Conservation (phyloP, 2,329 filamentous ascomycete species). For the Immersiporthe knoxdaviesiana region DNA sequence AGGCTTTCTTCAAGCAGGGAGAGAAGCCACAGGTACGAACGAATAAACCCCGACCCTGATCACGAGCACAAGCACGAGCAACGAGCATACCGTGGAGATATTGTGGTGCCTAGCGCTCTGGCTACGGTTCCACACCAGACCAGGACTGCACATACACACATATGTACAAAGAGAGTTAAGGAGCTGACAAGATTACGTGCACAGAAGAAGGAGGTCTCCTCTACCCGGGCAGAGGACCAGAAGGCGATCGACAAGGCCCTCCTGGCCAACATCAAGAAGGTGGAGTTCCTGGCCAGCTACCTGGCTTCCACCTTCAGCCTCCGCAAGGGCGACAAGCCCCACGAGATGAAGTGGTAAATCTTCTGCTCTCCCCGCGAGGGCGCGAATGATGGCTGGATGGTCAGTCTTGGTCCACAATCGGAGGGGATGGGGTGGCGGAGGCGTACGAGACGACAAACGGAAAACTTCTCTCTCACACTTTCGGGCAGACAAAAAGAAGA, state of each 20-base stretch:
- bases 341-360: slow-evolving; percentile 98
- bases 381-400: slow-evolving; percentile 18
- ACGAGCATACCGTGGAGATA: not conserved
- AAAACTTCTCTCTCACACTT: slow-evolving; percentile 30
- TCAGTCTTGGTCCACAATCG: slow-evolving; percentile 9
- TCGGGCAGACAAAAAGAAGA: slow-evolving; percentile 34
- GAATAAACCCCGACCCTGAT: slow-evolving; percentile 5
- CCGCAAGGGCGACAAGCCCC: slow-evolving; percentile 98
- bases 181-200: slow-evolving; percentile 42
- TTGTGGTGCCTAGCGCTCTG: slow-evolving; percentile 8
- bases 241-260: slow-evolving; percentile 98
- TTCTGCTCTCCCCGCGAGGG: slow-evolving; percentile 14
- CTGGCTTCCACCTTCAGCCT: slow-evolving; percentile 96
- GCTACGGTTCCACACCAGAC: not conserved
- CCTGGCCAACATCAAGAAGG: slow-evolving; percentile 97
- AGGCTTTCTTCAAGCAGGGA: slow-evolving; percentile 99
- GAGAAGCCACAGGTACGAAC: slow-evolving; percentile 78
- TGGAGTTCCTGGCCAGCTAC: slow-evolving; percentile 91
- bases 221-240: slow-evolving; percentile 93
- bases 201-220: slow-evolving; percentile 96
- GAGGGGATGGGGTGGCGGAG: slow-evolving; percentile 27
- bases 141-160: not conserved
- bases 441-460: slow-evolving; percentile 31
- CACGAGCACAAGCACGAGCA: not conserved
- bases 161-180: not conserved